Conservation (phyloP, 148 eudicot genomes). For the Cornus suecica region DNA sequence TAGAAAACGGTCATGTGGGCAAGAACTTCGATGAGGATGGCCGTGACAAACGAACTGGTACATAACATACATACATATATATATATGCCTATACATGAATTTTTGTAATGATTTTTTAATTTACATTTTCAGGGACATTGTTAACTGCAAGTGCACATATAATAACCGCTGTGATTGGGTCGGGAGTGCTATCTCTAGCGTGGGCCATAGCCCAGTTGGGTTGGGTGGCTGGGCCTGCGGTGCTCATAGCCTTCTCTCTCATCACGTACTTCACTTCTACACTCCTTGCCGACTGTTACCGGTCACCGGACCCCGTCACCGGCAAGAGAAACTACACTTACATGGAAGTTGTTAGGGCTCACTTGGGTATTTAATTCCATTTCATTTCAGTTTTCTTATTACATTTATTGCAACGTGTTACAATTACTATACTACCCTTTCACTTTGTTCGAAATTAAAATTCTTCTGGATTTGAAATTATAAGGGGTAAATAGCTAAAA, state of each 20-base stretch:
- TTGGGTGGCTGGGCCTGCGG: conserved; percentile 77
- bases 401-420: no score
- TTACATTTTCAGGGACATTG: conserved; percentile 51
- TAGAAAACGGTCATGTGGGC: conserved; percentile 14
- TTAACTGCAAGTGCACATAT: conserved; percentile 91
- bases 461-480: no score
- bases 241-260: conserved; percentile 64
- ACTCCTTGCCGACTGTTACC: conserved; percentile 69
- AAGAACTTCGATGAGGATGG: conserved; percentile 66
- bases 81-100: no score
- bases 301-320: conserved; percentile 61
- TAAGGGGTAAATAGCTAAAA: no score
- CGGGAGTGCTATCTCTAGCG: conserved; percentile 85
- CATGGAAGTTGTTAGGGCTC: conserved; percentile 77
- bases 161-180: conserved; percentile 93
- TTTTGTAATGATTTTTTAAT: no score
- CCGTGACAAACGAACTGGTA: conserved; percentile 55
- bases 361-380: conserved; percentile 60
- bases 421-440: no score
- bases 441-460: no score
- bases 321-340: conserved; percentile 86
- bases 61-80: not conserved
- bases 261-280: conserved; percentile 81
- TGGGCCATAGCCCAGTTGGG: conserved; percentile 97
- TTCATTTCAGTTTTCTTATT: no score